Evolutionary conservation across 225 moss, liverwort and hornwort genomes (phyloP), one percentile per base, ranked within the genome.

Genomic region (Ulota crispa): DNA sequence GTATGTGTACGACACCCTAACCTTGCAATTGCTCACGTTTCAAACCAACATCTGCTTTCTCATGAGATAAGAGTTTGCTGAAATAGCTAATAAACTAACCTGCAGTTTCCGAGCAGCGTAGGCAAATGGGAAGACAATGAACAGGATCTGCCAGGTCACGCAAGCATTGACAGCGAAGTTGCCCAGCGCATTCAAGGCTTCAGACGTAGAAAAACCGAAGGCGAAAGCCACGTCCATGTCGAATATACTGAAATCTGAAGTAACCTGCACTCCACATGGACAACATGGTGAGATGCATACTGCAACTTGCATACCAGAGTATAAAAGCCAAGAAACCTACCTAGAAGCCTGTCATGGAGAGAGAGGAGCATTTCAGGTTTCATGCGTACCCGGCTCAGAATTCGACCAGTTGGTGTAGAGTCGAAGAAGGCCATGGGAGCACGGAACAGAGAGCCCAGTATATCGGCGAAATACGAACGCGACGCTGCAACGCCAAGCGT

Each of bases 361-460:
- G 50, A 50, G 50, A 15, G 18, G 43, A 43, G 43, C 43, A 3
- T 43, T 56, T 3, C 0, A 56, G n/a, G 32, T 61, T 3, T n/a
- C 4, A 31, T 42, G 30, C 76, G 64, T 89, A 92, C 92, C 87
- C 92, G 92, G 39, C 92, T 93, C 6, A 93, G 78, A 56, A 93
- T 88, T 69, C 92, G 82, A 14, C 92, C 91, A 4, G 89, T 87
- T 16, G 91, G 91, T 9, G 92, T 93, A 43, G 92, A 89, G 73
- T 93, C 92, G 57, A 93, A 93, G 82, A 93, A 93, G 31, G 87
- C 83, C 91, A 93, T 89, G 78, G 92, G 91, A 47, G 91, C 84
- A 67, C 53, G 84, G 69, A 93, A 93, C 68, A 93, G 63, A 57
- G 91, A 86, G 47, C 78, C 71, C 28, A 87, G 64, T 31, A 93